A percentile compares a stretch with the other conserved stretches of the same genome.
Evolutionary conservation across 441 rosid species (phyloP).

Genomic region (Adansonia rubrostipa): DNA sequence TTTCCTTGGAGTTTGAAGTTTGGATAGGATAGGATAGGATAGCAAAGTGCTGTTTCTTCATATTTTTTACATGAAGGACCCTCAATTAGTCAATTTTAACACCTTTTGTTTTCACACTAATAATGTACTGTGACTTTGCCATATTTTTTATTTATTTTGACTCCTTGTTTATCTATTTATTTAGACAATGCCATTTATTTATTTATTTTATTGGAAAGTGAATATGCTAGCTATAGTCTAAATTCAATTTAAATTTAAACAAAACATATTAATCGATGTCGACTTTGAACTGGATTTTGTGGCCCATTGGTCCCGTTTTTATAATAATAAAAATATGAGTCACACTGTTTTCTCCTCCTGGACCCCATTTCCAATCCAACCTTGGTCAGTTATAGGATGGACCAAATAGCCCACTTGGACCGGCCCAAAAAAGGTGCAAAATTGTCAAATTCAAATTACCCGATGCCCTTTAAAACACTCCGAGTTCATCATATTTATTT

Average conservation of each 20-base stretch:
- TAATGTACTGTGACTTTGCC: no score
- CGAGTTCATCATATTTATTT: background rate
- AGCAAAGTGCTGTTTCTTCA: background rate
- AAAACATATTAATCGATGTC: no score
- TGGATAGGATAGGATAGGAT: background rate
- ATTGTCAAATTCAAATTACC: background rate
- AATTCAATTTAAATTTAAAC: no score
- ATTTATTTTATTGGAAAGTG: no score
- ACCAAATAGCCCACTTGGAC: background rate
- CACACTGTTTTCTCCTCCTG: no score
- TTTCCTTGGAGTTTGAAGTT: background rate
- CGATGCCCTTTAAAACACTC: constrained; percentile 18
- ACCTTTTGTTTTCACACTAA: background rate
- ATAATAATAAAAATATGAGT: background rate
- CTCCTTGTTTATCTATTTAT: no score
- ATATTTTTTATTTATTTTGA: no score
- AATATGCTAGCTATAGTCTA: no score
- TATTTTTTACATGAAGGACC: background rate
- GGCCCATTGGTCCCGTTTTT: background rate
- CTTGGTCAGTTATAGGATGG: background rate
- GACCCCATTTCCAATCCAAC: background rate
- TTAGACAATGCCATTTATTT: no score
- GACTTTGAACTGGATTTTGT: background rate
- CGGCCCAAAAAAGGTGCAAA: constrained; percentile 7
- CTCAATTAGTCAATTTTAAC: background rate